Evolutionary conservation across 1,139 yeast species (phyloP).

Genomic region (Candida sanyaensis): DNA sequence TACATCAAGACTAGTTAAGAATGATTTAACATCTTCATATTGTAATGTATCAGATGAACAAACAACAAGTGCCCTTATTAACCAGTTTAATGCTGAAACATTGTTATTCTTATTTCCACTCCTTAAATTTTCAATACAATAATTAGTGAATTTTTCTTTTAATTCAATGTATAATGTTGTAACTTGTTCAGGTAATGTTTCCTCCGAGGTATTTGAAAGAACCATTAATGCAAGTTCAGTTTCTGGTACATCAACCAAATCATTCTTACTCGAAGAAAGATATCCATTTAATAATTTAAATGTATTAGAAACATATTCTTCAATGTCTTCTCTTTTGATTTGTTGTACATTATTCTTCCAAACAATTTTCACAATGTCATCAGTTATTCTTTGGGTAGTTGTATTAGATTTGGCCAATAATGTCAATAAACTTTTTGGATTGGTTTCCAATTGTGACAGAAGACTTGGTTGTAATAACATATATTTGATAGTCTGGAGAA

Average conservation of each 20-base stretch:
- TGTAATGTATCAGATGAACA: not conserved
- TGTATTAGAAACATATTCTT: constrained; percentile 16
- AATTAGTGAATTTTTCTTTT: constrained; percentile 1
- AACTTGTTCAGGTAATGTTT: constrained; percentile 3
- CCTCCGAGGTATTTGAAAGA: constrained; percentile 10
- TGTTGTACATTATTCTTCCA: constrained; percentile 34
- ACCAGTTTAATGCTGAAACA: constrained; percentile 8
- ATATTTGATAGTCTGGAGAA: constrained; percentile 28
- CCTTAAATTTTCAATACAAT: constrained; percentile 7
- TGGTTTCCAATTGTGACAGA: constrained; percentile 50
- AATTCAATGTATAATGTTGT: not conserved
- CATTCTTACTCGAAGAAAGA: not conserved
- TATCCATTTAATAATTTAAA: constrained; percentile 14
- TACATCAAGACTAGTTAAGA: not conserved
- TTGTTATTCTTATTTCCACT: not conserved
- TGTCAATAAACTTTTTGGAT: constrained; percentile 26
- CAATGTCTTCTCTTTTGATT: constrained; percentile 19
- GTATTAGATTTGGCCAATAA: constrained; percentile 20
- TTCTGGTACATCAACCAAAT: constrained; percentile 12
- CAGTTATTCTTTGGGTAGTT: constrained; percentile 16
- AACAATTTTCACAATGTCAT: constrained; percentile 23
- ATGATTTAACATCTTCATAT: not conserved
- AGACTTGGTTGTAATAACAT: constrained; percentile 51
- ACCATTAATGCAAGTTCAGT: constrained; percentile 21
- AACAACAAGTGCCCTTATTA: constrained; percentile 9